Conservation (phyloP, 371 early-diverging fungal genomes). For the Mortierella sp. region DNA sequence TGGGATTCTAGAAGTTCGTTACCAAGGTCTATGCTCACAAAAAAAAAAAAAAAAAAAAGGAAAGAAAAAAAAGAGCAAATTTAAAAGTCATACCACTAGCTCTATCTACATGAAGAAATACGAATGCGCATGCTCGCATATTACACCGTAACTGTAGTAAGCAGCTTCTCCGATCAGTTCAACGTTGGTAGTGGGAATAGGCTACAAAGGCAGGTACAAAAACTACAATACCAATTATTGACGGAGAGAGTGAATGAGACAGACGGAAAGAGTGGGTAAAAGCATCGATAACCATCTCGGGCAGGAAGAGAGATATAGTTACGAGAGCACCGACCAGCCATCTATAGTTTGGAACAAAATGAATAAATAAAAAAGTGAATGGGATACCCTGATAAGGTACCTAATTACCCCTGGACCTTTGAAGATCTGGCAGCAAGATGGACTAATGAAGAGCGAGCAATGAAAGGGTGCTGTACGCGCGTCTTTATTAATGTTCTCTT, state of each 20-base stretch:
- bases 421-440: neutral
- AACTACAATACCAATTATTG: too few relatives aligned
- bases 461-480: too few relatives aligned
- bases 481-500: too few relatives aligned
- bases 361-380: neutral
- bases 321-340: neutral
- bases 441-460: neutral
- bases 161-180: neutral
- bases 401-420: neutral
- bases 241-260: too few relatives aligned
- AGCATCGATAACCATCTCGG: too few relatives aligned
- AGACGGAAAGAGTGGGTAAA: too few relatives aligned
- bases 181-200: too few relatives aligned
- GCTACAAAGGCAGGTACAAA: too few relatives aligned
- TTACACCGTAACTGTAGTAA: neutral
- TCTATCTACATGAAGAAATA: too few relatives aligned
- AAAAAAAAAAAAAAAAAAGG: neutral
- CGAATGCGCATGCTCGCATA: neutral
- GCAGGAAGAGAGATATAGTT: too few relatives aligned
- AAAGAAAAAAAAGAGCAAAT: neutral
- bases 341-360: neutral
- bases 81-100: too few relatives aligned
- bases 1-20: neutral
- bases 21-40: slow-evolving; percentile 1
- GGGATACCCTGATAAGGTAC: neutral